Percentiles rank a stretch among this genome's conserved stretches.
These are phyloP conservation scores for Skeletonema potamos DNA, from an alignment of 108 stramenopile species.

Conservation along the genomic window DNA sequence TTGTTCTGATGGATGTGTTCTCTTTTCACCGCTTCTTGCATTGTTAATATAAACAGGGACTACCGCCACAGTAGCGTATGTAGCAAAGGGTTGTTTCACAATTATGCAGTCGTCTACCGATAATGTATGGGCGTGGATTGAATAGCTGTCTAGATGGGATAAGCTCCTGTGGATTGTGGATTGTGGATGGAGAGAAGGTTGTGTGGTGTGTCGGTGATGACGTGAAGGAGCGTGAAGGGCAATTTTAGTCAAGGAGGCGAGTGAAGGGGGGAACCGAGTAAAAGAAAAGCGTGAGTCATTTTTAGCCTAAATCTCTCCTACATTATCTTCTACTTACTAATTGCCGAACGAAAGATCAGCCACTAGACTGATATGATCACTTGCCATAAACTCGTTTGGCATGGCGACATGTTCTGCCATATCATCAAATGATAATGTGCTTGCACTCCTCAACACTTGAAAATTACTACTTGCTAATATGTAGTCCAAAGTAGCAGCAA, in stretches of 20 bases:
- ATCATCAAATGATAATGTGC: conserved; percentile 49
- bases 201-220: too few species aligned
- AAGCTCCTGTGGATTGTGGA: too few species aligned
- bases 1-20: background rate
- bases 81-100: background rate
- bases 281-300: too few species aligned
- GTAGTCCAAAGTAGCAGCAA: conserved; percentile 63
- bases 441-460: conserved; percentile 25
- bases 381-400: conserved; percentile 60
- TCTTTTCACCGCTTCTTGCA: background rate
- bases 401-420: conserved; percentile 52
- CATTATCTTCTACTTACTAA: too few species aligned
- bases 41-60: background rate
- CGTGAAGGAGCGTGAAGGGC: too few species aligned
- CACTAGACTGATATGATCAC: conserved; percentile 67
- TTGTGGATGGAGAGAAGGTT: too few species aligned
- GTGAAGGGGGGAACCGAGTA: too few species aligned
- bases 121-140: too few species aligned
- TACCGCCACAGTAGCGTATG: background rate
- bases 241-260: too few species aligned
- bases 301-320: too few species aligned
- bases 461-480: conserved; percentile 43
- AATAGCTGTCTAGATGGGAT: too few species aligned
- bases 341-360: conserved; percentile 25
- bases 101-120: background rate